Evolutionary conservation across 2,329 filamentous ascomycete genomes (phyloP).

Genomic region (Lasiodiplodia gonubiensis): DNA sequence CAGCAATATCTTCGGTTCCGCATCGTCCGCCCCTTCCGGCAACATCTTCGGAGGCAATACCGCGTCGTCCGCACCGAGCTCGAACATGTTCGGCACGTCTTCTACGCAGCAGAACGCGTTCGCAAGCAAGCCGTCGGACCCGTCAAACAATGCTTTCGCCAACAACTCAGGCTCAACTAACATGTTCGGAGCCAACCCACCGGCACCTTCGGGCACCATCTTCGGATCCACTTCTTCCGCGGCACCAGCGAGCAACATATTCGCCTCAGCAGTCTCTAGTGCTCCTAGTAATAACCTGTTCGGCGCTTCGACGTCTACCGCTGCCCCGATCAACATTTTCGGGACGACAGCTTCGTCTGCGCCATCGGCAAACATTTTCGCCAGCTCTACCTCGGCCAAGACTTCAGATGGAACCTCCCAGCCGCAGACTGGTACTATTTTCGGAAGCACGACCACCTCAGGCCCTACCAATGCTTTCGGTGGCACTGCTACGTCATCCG

Average conservation of each 20-base stretch:
- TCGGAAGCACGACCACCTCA: background rate
- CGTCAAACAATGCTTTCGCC: constrained; percentile 6
- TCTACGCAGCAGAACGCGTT: constrained; percentile 10
- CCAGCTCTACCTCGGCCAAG: background rate
- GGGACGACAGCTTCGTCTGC: background rate
- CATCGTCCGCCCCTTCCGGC: background rate
- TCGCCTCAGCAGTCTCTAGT: background rate
- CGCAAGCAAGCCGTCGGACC: background rate
- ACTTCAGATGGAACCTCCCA: background rate
- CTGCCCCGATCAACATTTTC: background rate
- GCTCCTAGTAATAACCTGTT: background rate
- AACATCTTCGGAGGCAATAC: constrained; percentile 1
- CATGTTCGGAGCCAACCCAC: constrained; percentile 1
- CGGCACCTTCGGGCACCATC: constrained; percentile 8
- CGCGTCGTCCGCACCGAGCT: background rate
- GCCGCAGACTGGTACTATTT: background rate
- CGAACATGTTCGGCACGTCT: constrained; percentile 3
- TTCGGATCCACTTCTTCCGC: constrained; percentile 15
- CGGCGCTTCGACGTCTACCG: background rate
- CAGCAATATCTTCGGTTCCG: constrained; percentile 7
- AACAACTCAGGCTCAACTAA: background rate
- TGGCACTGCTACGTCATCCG: background rate
- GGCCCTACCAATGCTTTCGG: background rate
- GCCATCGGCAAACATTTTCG: constrained; percentile 11
- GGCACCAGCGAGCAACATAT: constrained; percentile 1